Evolutionary conservation across 805 yeast species (phyloP), one percentile per base, ranked within the genome.

Genomic region (Nakazawaea wyomingensis): DNA sequence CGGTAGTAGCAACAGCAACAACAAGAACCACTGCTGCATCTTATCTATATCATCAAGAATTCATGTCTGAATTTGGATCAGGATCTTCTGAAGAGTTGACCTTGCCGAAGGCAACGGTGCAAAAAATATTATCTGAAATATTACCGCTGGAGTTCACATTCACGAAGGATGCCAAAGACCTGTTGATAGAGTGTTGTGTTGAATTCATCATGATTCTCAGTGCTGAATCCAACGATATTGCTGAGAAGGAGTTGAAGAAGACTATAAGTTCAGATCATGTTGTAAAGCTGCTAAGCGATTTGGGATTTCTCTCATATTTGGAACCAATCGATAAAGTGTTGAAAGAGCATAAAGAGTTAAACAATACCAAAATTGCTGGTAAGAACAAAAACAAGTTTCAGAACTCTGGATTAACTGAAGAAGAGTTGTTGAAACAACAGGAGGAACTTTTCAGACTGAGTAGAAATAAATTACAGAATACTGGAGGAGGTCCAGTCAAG

Each of bases 241-340:
- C 98, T 1, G 98, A 93, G 54, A 85, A 84, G 54, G 99, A 93
- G 59, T 80, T 95, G 42, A 93, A 93, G 62, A 93, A 93, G 64
- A 93, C 99, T 2, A 93, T 93, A 34, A 95, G 96, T 0, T 84
- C 96, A 2, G 99, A 93, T 60, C 99, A 93, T 59, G 97, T 93
- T 30, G 74, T 91, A 49, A 85, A 82, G 55, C 97, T 98, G 0
- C 66, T 93, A 35, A 81, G 78, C 48, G 96, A 85, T 54, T 70
- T 93, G 43, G 99, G 96, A 21, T 93, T 88, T 61, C 74, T 73
- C 22, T 89, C 86, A 46, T 93, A 91, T 60, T 71, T 93, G 40
- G 90, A 84, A 28, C 82, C 87, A 21, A 76, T 93, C 35, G 82
- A 85, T 54, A 81, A 82, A 49, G 86, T 86, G 18, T 69, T 91